These are phyloP conservation scores for Pythium aphanidermatum DNA, from an alignment of 352 stramenopile genomes.

Conservation along the genomic window DNA sequence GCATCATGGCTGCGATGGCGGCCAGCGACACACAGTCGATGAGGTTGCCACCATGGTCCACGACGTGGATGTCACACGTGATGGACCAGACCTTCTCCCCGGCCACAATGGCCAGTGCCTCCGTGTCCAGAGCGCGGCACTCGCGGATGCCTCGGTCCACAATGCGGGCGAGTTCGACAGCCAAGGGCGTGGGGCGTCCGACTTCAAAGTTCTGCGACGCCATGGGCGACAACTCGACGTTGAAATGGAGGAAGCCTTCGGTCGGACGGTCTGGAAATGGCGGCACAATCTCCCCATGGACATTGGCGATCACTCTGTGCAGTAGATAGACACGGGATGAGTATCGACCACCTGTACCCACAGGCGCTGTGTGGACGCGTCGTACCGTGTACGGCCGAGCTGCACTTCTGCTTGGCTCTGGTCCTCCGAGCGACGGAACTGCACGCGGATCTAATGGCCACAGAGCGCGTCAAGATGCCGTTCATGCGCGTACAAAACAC, in stretches of 20 bases:
- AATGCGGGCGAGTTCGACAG: conserved; percentile 80
- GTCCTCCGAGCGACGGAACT: conserved; percentile 70
- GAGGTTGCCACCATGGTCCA: conserved; percentile 92
- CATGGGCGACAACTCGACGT: conserved; percentile 81
- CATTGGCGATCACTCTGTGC: conserved; percentile 67
- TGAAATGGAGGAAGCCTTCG: conserved; percentile 85
- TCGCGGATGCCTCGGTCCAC: conserved; percentile 90
- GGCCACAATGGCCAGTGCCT: conserved; percentile 91
- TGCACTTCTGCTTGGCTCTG: conserved; percentile 79
- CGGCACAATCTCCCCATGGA: conserved; percentile 78
- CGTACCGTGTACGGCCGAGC: conserved; percentile 66
- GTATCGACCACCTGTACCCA: neutral
- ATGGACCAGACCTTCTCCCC: conserved; percentile 94
- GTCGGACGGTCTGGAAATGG: conserved; percentile 83
- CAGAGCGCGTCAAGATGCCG: too few species aligned
- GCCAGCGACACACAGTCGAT: conserved; percentile 89
- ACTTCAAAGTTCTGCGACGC: conserved; percentile 74
- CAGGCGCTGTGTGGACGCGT: neutral
- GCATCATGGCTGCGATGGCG: conserved; percentile 91
- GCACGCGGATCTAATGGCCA: conserved; percentile 75
- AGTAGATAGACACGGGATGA: neutral
- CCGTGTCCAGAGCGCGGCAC: conserved; percentile 90
- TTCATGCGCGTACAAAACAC: neutral
- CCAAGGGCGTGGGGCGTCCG: conserved; percentile 37
- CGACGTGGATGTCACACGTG: conserved; percentile 85